Base-by-base conservation (phyloP, 441 rosid species). In the Capsella rubella region DNA sequence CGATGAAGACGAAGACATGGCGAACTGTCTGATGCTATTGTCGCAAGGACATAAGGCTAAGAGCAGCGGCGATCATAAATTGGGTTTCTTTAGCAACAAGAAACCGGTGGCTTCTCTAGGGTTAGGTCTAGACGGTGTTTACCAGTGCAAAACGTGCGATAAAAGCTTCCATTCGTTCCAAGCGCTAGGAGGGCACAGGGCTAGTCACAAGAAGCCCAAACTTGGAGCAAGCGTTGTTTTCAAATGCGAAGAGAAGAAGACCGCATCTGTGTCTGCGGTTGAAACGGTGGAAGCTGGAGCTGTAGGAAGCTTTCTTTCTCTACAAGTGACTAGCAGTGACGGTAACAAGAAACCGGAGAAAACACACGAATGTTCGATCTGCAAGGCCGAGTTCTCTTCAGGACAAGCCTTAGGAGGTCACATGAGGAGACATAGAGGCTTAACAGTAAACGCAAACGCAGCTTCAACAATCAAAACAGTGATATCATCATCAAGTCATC, bases 321-420 rank as follows among this genome's bases (percentile, higher is more conserved):
- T 92, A 51, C 87, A 82, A 73, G 79, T 84, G 21, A 46, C 80
- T 3, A 79, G 79, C 2, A 77, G 50, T 53, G 62, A n/a, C 14
- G 63, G 68, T 50, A 50, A 1, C 47, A 74, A 49, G 69, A 69
- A 71, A 67, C 82, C 68, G 14, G 58, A 78, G 15, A 88, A 84
- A 76, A 82, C 84, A 13, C 95, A 87, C 25, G 88, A 84, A 67
- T 89, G 95, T 77, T 85, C 88, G 0, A 77, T 86, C 5, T 89
- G 95, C 6, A 82, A 85, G 14, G 88, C 89, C 1, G 86, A 85
- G 83, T 90, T 87, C 82, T 68, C 83, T 12, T 84, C 91, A 3
- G 91, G 90, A 10, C 90, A 87, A 78, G 91, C 90, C 28, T 70
- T 89, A 50, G 94, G 90, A 4, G 94, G 94, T 13, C 94, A 89